phyloP scores from a whole-genome alignment of 768 basidiomycete species.

The Suillus plorans region DNA sequence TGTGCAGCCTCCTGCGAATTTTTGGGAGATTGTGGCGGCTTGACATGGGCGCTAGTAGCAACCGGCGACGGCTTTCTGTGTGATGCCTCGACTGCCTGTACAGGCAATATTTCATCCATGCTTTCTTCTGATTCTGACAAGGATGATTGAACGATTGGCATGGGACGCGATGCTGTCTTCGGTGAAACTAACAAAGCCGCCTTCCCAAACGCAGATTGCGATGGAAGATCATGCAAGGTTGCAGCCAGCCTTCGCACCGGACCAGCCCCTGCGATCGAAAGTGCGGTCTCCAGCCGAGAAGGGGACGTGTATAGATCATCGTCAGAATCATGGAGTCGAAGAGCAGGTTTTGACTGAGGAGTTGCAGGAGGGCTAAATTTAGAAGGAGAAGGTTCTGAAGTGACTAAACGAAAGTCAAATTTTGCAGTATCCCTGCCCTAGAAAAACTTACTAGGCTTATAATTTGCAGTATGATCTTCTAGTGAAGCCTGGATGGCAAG shows the following conservation, averaged over 20 bases:
- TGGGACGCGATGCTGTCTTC: background rate
- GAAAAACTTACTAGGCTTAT: background rate
- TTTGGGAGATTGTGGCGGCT: background rate
- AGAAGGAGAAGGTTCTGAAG: slow-evolving; percentile 10
- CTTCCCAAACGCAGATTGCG: slow-evolving; percentile 35
- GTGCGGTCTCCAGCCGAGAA: slow-evolving; percentile 60
- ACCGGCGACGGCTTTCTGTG: slow-evolving; percentile 2
- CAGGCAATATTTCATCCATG: slow-evolving; percentile 1
- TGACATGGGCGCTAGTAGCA: slow-evolving; percentile 2
- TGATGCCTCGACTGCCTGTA: slow-evolving; percentile 10
- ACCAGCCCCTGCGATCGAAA: slow-evolving; percentile 65
- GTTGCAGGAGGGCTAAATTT: slow-evolving; percentile 3
- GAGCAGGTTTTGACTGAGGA: background rate
- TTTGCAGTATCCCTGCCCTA: too few relatives aligned
- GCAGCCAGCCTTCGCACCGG: slow-evolving; percentile 27
- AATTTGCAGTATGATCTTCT: slow-evolving; percentile 27
- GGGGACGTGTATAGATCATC: slow-evolving; percentile 53
- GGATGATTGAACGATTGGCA: slow-evolving; percentile 3
- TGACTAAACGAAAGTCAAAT: background rate
- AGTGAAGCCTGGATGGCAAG: slow-evolving; percentile 65
- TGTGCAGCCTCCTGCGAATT: slow-evolving; percentile 8
- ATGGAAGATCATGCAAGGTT: slow-evolving; percentile 13
- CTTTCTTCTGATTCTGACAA: background rate
- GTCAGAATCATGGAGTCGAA: slow-evolving; percentile 27
- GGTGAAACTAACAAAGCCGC: slow-evolving; percentile 33